Base-by-base conservation (phyloP, 2,329 filamentous ascomycete genomes). In the Albifimbria verrucaria region DNA sequence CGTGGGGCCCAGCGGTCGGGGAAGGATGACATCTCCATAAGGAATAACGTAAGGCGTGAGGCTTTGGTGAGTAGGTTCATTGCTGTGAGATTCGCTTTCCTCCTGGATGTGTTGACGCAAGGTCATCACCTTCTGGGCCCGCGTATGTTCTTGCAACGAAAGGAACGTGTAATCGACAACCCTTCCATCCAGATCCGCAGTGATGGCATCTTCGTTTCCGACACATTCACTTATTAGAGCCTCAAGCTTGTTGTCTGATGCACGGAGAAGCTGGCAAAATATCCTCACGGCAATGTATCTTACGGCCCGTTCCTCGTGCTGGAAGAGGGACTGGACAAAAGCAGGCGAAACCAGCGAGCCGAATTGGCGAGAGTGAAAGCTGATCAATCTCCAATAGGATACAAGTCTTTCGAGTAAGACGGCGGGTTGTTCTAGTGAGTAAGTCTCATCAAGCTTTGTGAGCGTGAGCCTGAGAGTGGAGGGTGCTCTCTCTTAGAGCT, bases 211-310 rank as follows among this genome's bases (percentile, higher is more conserved):
- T 39, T 80, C 75, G 42, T 69, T 73, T 46, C 82, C 85, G 52
- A 93, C 75, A 68, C 92, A 79, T 62, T 82, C 77, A 48, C 76
- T 72, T 26, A 95, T 72, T 68, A 96, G 86, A 48, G 81, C 76
- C 64, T 95, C 87, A 47, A 89, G 79, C 57, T 90, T 90, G 58
- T 80, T 77, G 68, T 99, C 94, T 4, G 94, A 88, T 25, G 89
- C 89, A 62, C 85, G 85, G 61, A 95, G 83, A 53, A 91, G 83
- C 57, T 90, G 78, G 64, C 88, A 92, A 59, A 96, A 89, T 54
- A 92, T 83, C 57, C 91, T 84, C 52, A 96, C 81, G 15, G 92
- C 88, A 55, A 97, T 77, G 69, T 92, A 96, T 70, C 89, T 84
- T 49, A 96, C 81, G 17, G 81, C 73, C 54, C 72, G 74, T 59